Evolutionary conservation across 148 eudicot genomes (phyloP).

Genomic region (Camellia granthamiana): DNA sequence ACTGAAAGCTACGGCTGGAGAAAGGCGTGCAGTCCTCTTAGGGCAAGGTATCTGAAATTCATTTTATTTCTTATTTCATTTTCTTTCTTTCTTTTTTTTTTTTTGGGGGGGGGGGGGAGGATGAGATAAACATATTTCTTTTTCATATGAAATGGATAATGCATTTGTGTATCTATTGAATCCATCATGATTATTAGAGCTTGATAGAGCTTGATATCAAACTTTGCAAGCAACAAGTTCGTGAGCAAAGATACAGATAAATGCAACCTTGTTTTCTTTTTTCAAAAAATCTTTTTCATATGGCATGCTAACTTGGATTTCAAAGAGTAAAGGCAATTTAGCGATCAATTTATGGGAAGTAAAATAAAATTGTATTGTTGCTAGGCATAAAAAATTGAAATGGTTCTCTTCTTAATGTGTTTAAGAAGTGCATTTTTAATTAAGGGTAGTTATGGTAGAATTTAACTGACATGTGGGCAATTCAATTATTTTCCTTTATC

Average conservation of each 20-base stretch:
- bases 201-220: not conserved
- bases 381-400: not conserved
- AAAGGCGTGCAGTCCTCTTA: slow-evolving; percentile 85
- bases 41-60: slow-evolving; percentile 62
- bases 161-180: not conserved
- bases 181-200: not conserved
- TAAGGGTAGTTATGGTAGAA: not conserved
- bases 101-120: too few relatives aligned
- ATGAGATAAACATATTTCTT: not conserved
- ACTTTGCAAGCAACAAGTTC: not conserved
- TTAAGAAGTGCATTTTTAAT: not conserved
- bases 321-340: not conserved
- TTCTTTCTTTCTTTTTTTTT: not conserved
- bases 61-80: not conserved
- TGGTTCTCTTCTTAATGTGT: not conserved
- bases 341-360: not conserved
- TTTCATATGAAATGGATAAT: not conserved
- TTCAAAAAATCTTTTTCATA: not conserved
- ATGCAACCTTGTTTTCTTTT: not conserved
- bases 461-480: not conserved
- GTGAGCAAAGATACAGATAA: not conserved
- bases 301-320: not conserved
- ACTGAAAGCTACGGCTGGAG: slow-evolving; percentile 91
- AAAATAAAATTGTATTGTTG: not conserved
- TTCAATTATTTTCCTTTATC: not conserved